phyloP scores from a whole-genome alignment of 1,284 basidiomycete species.

The Phylloporus sp. region DNA sequence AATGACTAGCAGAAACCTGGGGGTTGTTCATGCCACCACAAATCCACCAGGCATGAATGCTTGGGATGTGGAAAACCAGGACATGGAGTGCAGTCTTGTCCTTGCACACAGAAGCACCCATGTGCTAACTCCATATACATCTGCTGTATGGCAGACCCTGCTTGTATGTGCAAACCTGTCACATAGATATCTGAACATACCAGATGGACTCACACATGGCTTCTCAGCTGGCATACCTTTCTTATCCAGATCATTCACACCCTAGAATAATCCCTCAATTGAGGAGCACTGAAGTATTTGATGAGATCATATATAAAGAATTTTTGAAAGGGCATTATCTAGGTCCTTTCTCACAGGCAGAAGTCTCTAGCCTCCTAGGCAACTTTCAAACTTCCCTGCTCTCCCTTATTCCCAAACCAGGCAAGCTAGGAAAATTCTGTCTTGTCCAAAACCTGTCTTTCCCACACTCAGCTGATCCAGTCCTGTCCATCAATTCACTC shows the following conservation, averaged over 20 bases:
- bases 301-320: too few species aligned
- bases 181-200: neutral
- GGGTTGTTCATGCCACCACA: neutral
- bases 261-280: neutral
- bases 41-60: neutral
- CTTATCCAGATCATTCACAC: too few species aligned
- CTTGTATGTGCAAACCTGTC: neutral
- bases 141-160: neutral
- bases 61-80: neutral
- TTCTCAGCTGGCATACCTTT: neutral
- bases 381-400: too few species aligned
- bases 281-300: neutral
- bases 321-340: too few species aligned
- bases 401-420: too few species aligned
- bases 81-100: neutral
- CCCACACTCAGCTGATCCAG: too few species aligned
- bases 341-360: too few species aligned
- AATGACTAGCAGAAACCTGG: neutral
- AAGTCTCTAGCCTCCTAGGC: too few species aligned
- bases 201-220: neutral
- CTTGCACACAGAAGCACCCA: neutral
- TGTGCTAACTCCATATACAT: neutral
- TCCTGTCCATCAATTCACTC: conserved; percentile 1
- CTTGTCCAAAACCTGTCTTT: too few species aligned
- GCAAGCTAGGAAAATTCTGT: too few species aligned